These are phyloP conservation scores for Kurtzmaniella quercitrusa DNA, from an alignment of 1,139 yeast species.

Conservation along the genomic window DNA sequence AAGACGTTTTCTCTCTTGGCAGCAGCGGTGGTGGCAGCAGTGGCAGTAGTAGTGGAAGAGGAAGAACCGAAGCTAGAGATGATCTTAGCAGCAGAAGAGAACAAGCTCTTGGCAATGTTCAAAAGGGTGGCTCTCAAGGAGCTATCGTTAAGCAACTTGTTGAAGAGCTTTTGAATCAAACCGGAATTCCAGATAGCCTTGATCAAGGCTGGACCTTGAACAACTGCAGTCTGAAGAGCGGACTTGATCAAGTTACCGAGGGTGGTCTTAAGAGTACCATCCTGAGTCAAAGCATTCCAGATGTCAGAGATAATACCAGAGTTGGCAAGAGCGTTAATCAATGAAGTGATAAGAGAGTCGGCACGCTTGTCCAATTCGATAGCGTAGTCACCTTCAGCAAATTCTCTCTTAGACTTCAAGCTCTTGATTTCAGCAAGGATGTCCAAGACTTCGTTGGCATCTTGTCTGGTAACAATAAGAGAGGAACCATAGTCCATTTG, in stretches of 20 bases:
- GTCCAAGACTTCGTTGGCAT: slow-evolving; percentile 30
- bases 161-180: slow-evolving; percentile 33
- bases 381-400: slow-evolving; percentile 23
- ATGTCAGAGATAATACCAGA: slow-evolving; percentile 41
- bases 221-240: slow-evolving; percentile 33
- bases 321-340: slow-evolving; percentile 33
- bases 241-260: slow-evolving; percentile 27
- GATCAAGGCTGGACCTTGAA: slow-evolving; percentile 42
- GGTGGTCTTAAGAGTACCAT: slow-evolving; percentile 24
- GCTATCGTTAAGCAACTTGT: slow-evolving; percentile 29
- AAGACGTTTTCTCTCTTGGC: slow-evolving; percentile 19
- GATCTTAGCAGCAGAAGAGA: slow-evolving; percentile 31
- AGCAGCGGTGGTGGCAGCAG: slow-evolving; percentile 15
- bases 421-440: slow-evolving; percentile 31
- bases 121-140: slow-evolving; percentile 34
- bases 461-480: slow-evolving; percentile 33
- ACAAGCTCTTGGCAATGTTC: slow-evolving; percentile 31
- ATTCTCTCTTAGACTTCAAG: slow-evolving; percentile 34
- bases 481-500: slow-evolving; percentile 17
- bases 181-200: slow-evolving; percentile 45
- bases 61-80: slow-evolving; percentile 15
- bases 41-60: slow-evolving; percentile 15
- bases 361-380: slow-evolving; percentile 35
- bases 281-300: slow-evolving; percentile 34
- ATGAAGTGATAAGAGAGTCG: slow-evolving; percentile 33